These are phyloP conservation scores for Yarrowia divulgata DNA, from an alignment of 805 yeast species.

Conservation along the genomic window DNA sequence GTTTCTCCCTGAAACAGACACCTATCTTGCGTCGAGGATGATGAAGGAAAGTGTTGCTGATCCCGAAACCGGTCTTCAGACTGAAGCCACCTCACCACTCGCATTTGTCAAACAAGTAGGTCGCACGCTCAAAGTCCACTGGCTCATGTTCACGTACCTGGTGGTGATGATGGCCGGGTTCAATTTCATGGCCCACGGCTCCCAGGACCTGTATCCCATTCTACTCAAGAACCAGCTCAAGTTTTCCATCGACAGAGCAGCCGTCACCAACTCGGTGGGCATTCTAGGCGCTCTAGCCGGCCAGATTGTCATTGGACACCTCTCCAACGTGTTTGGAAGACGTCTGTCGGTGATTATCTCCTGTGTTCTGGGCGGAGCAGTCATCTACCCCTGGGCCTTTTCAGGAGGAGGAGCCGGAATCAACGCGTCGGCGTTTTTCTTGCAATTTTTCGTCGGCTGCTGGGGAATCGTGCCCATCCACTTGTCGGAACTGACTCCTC, in stretches of 20 bases:
- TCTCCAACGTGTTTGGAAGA: slow-evolving; percentile 66
- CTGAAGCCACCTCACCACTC: too few relatives aligned
- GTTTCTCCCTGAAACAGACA: slow-evolving; percentile 66
- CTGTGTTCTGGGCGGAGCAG: slow-evolving; percentile 62
- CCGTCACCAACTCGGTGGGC: slow-evolving; percentile 68
- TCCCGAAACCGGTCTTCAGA: slow-evolving; percentile 38
- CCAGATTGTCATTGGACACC: slow-evolving; percentile 65
- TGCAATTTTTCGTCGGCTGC: slow-evolving; percentile 72
- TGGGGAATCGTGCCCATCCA: slow-evolving; percentile 78
- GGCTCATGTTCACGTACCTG: slow-evolving; percentile 65
- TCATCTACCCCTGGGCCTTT: slow-evolving; percentile 70
- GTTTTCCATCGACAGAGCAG: slow-evolving; percentile 56
- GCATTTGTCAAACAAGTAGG: slow-evolving; percentile 7
- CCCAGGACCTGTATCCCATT: slow-evolving; percentile 76
- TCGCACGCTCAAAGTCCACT: slow-evolving; percentile 55
- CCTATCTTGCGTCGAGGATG: slow-evolving; percentile 51
- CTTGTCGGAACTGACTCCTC: slow-evolving; percentile 69
- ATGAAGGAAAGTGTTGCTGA: slow-evolving; percentile 44
- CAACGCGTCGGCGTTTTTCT: slow-evolving; percentile 67
- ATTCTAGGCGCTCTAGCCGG: slow-evolving; percentile 74
- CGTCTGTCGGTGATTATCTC: slow-evolving; percentile 62
- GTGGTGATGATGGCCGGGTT: slow-evolving; percentile 70
- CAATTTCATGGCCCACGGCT: slow-evolving; percentile 75
- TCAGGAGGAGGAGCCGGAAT: slow-evolving; percentile 55
- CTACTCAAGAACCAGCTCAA: slow-evolving; percentile 62